Percentiles rank a stretch among this genome's conserved stretches.
phyloP scores from a whole-genome alignment of 805 yeast species.

The Lipomyces starkeyi region DNA sequence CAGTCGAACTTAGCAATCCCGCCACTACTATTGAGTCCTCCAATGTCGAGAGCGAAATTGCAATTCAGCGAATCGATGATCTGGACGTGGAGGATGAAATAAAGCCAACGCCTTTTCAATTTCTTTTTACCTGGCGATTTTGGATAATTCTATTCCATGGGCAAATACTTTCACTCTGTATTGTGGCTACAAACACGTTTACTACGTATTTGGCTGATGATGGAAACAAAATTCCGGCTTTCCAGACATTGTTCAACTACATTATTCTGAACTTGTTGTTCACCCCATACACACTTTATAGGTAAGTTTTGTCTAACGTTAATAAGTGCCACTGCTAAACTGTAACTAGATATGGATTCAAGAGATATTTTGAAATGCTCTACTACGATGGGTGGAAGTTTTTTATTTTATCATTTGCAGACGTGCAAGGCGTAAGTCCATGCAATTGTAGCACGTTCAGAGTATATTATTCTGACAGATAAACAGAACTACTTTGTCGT shows the following conservation, averaged over 20 bases:
- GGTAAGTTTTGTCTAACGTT: conserved; percentile 8
- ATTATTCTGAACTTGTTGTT: conserved; percentile 48
- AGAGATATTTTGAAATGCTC: conserved; percentile 45
- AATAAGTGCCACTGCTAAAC: neutral
- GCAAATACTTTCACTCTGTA: conserved; percentile 50
- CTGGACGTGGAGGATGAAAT: neutral
- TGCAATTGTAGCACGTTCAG: neutral
- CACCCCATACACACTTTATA: conserved; percentile 50
- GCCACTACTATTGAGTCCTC: neutral
- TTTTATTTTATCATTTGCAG: conserved; percentile 52
- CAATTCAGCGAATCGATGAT: neutral
- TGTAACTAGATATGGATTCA: conserved; percentile 44
- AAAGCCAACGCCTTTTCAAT: conserved; percentile 34
- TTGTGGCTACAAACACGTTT: conserved; percentile 53
- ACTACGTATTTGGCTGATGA: conserved; percentile 50
- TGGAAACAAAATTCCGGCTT: conserved; percentile 53
- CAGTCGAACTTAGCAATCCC: conserved; percentile 10
- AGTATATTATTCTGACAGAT: neutral
- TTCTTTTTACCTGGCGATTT: conserved; percentile 47
- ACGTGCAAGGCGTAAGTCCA: conserved; percentile 49
- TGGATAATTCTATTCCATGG: conserved; percentile 53
- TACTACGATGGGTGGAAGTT: conserved; percentile 52
- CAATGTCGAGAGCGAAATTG: neutral
- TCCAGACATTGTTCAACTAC: conserved; percentile 53
- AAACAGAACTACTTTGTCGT: conserved; percentile 51